Base-by-base conservation (phyloP, 2,329 filamentous ascomycete species). In the Fusarium decemcellulare region DNA sequence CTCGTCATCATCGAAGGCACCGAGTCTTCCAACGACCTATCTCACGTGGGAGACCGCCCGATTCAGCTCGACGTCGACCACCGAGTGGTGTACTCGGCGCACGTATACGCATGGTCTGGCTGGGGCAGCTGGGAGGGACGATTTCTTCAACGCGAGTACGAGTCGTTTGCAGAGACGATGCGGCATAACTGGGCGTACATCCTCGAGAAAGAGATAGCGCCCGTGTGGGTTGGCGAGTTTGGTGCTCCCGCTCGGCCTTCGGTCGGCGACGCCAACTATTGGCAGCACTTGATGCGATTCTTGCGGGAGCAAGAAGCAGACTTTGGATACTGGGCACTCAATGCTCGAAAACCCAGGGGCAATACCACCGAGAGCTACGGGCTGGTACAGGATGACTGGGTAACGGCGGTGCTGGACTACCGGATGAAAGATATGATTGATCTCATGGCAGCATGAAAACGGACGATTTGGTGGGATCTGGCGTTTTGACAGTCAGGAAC, bases 291-390 rank as follows among this genome's bases (percentile, higher is more conserved):
- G 76, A 80, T 91, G 80, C 82, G 81, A 30, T 91, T 86, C 76
- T 81, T 92, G 61, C 84, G 84, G 72, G 78, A 81, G 4, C 77
- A 88, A 53, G 88, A 91, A 71, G 88, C 87, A 10, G 90, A 92
- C 71, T 91, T 90, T 80, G 90, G 87, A 8, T 92, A 92, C 78
- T 92, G 90, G 91, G 90, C 90, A 15, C 76, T 92, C 69, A 92
- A 92, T 78, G 88, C 90, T 40, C 82, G 88, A 48, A 92, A 92
- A 78, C 87, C 89, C 10, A 84, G 84, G 61, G 81, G 85, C 39
- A 84, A 90, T 76, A 83, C 80, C 51, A 81, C 79, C 34, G 90
- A 92, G 81, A 83, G 84, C 12, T 92, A 92, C 74, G 85, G 86
- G 3, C 78, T 92, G 27, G 79, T 92, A 16, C 78, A 85, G 65